A percentile compares a stretch with the other conserved stretches of the same genome.
phyloP scores from a whole-genome alignment of 441 rosid species.

The Euphorbia celastroides region DNA sequence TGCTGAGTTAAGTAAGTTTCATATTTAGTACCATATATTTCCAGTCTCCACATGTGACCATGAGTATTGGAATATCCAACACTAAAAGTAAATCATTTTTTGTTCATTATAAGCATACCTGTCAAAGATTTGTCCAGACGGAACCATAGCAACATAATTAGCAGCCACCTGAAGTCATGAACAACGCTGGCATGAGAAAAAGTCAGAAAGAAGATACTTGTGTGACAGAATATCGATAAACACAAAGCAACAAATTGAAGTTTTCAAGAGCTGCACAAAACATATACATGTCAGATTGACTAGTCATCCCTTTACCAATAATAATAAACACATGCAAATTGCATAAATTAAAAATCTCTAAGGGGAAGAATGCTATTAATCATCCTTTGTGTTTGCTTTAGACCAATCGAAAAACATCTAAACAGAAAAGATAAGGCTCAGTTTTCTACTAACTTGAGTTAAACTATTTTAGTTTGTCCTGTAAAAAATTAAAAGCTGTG shows the following conservation, averaged over 20 bases:
- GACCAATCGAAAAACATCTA: too few species aligned
- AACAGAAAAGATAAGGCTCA: not conserved
- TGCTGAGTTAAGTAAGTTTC: not conserved
- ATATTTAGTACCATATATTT: not conserved
- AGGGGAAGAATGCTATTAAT: not conserved
- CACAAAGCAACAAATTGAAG: not conserved
- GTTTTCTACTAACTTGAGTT: not conserved
- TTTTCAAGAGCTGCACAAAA: not conserved
- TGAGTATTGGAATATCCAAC: not conserved
- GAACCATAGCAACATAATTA: constrained; percentile 92
- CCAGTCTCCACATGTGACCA: not conserved
- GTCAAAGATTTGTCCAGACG: constrained; percentile 88
- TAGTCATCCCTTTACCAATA: not conserved
- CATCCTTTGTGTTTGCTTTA: not conserved
- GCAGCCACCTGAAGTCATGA: constrained; percentile 69
- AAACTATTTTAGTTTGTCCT: not conserved
- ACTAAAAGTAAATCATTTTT: not conserved
- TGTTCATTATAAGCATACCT: constrained; percentile 36
- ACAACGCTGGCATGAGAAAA: constrained; percentile 6
- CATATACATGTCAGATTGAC: not conserved
- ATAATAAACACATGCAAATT: not conserved
- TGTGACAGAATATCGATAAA: not conserved
- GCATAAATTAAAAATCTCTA: not conserved
- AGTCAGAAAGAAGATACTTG: constrained; percentile 1
- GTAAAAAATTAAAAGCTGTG: not conserved